Percentiles rank a stretch among this genome's conserved stretches.
phyloP scores from a whole-genome alignment of 129 eudicot genomes.

The Kitagawia praeruptora region DNA sequence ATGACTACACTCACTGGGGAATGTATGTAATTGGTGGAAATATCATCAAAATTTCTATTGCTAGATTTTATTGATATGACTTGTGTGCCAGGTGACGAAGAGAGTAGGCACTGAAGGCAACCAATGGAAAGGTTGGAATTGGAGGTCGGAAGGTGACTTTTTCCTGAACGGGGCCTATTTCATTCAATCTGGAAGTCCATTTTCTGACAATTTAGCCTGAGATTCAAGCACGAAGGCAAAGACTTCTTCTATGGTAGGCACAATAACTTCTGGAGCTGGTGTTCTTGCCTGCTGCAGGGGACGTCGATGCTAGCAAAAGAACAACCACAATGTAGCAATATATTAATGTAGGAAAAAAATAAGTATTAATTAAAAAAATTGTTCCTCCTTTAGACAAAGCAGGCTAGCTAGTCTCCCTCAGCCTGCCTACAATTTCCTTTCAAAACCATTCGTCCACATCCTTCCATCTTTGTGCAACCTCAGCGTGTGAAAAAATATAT shows the following conservation, averaged over 20 bases:
- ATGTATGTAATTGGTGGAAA: slow-evolving; percentile 98
- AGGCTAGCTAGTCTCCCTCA: too few relatives aligned
- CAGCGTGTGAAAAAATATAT: too few relatives aligned
- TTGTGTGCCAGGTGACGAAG: slow-evolving; percentile 54
- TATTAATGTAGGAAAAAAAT: not conserved
- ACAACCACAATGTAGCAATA: not conserved
- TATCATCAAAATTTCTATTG: not conserved
- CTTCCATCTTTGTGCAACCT: too few relatives aligned
- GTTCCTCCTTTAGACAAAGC: too few relatives aligned
- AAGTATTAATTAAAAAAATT: not conserved
- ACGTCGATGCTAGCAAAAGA: slow-evolving; percentile 35
- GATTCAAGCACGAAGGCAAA: slow-evolving; percentile 76
- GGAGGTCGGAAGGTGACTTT: slow-evolving; percentile 87
- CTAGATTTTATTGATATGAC: not conserved
- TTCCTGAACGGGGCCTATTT: slow-evolving; percentile 79
- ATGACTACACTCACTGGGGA: slow-evolving; percentile 97
- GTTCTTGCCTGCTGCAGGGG: slow-evolving; percentile 56
- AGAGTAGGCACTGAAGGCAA: slow-evolving; percentile 35
- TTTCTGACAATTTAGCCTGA: slow-evolving; percentile 54
- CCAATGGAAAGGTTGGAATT: slow-evolving; percentile 78
- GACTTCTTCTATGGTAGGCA: slow-evolving; percentile 59
- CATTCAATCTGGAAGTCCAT: slow-evolving; percentile 62
- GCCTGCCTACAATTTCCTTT: too few relatives aligned
- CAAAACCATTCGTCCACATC: too few relatives aligned
- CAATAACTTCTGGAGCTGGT: slow-evolving; percentile 63